Percentiles rank a stretch among this genome's conserved stretches.
These are phyloP conservation scores for Diatrype stigma DNA, from an alignment of 2,329 filamentous ascomycete species.

Conservation along the genomic window DNA sequence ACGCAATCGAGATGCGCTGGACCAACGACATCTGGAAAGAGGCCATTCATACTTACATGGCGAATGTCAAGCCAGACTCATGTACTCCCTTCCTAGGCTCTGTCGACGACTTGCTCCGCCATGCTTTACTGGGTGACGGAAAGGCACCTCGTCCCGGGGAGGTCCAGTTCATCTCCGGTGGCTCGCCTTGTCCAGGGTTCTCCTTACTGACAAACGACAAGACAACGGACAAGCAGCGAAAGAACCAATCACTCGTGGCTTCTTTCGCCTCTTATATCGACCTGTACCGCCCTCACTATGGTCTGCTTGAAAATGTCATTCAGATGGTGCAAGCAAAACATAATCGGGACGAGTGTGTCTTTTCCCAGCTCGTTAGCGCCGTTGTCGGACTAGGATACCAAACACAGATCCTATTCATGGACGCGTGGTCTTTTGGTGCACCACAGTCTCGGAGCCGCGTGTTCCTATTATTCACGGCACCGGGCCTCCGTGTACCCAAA, in stretches of 20 bases:
- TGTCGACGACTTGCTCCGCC: slow-evolving; percentile 61
- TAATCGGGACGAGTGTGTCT: slow-evolving; percentile 56
- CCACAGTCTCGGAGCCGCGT: slow-evolving; percentile 63
- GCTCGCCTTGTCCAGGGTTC: slow-evolving; percentile 76
- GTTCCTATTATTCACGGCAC: slow-evolving; percentile 68
- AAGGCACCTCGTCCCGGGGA: slow-evolving; percentile 56
- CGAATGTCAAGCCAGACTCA: slow-evolving; percentile 48
- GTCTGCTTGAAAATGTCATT: slow-evolving; percentile 72
- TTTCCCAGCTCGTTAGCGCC: slow-evolving; percentile 68
- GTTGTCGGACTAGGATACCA: slow-evolving; percentile 78
- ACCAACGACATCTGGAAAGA: slow-evolving; percentile 61
- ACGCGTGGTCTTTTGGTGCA: slow-evolving; percentile 66
- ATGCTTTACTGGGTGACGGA: slow-evolving; percentile 47
- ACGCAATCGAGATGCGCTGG: slow-evolving; percentile 60
- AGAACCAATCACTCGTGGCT: slow-evolving; percentile 73
- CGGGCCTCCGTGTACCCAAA: slow-evolving; percentile 53
- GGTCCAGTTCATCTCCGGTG: slow-evolving; percentile 66
- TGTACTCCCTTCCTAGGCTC: slow-evolving; percentile 63
- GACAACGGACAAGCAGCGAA: slow-evolving; percentile 50
- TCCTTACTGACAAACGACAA: slow-evolving; percentile 59
- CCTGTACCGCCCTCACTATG: slow-evolving; percentile 70
- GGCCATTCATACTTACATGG: slow-evolving; percentile 70
- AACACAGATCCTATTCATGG: slow-evolving; percentile 60
- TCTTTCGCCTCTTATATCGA: slow-evolving; percentile 73
- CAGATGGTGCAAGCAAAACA: slow-evolving; percentile 53